Percentiles rank a stretch among this genome's conserved stretches.
phyloP scores from a whole-genome alignment of 768 basidiomycete species.

The Kwoniella europaea region DNA sequence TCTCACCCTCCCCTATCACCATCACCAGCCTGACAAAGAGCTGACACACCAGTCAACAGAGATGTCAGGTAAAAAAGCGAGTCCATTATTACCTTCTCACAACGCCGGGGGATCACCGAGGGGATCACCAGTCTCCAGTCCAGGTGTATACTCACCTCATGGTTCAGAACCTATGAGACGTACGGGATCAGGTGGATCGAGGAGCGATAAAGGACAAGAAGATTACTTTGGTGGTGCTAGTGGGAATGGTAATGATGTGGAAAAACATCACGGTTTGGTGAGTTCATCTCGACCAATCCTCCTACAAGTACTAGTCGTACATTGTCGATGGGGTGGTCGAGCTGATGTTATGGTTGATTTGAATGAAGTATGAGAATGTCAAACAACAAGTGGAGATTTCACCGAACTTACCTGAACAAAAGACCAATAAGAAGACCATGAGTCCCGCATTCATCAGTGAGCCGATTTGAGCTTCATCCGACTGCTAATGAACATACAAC shows the following conservation, averaged over 20 bases:
- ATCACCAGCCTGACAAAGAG: no score
- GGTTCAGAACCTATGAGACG: conserved; percentile 12
- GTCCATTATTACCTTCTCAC: conserved; percentile 16
- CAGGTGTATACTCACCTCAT: conserved; percentile 1
- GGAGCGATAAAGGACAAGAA: background rate
- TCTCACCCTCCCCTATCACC: background rate
- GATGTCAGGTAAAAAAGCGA: conserved; percentile 13
- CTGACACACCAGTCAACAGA: no score
- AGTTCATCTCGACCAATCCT: background rate
- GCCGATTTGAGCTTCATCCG: conserved; percentile 8
- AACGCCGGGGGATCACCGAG: conserved; percentile 1
- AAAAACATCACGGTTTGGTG: conserved; percentile 9
- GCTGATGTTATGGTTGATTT: background rate
- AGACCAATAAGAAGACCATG: conserved; percentile 13
- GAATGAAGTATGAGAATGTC: conserved; percentile 9
- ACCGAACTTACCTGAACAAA: conserved; percentile 32
- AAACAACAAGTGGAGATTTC: conserved; percentile 27
- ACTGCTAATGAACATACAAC: background rate
- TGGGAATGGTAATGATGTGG: conserved; percentile 5
- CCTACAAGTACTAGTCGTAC: background rate
- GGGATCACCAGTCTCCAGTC: background rate
- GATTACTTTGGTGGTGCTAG: conserved; percentile 5
- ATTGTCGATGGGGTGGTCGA: background rate
- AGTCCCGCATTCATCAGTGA: conserved; percentile 43
- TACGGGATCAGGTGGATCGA: conserved; percentile 8